Base-by-base conservation (phyloP, 2,329 filamentous ascomycete species). In the Aureobasidium subglaciale region DNA sequence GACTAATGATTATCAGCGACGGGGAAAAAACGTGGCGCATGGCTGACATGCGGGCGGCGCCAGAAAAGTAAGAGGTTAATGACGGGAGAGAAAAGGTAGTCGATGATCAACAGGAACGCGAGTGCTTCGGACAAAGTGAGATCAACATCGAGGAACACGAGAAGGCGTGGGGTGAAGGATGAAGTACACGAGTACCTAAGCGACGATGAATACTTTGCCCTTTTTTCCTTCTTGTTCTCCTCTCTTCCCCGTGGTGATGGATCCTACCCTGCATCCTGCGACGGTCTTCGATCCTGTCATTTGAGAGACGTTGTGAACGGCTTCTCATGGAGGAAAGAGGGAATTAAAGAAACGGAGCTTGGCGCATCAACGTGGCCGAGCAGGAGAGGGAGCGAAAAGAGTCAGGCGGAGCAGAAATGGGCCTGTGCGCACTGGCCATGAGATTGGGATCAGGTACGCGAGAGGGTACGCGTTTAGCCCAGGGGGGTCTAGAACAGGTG, bases 121-220 rank as follows among this genome's bases (percentile, higher is more conserved):
- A 50, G 35, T 35, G 48, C 48, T 41, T 40, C 48, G 48, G 30
- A 41, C 34, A 52, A 52, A 40, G 48, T 41, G 35, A 52, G 48
- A 52, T 52, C 48, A 35, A 30, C 48, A 27, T 5, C 48, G 48
- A 40, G 35, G 16, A 20, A 52, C 35, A 52, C 35, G 35, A 41
- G 18, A 25, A 32, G 35, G 48, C 35, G 48, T 30, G 48, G 48
- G 45, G 34, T 22, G 29, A 15, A 25, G n/a, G 22, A 24, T 25
- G 18, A 6, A 37, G 46, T 37, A 15, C 10, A 18, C 11, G 32
- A n/a, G n/a, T n/a, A n/a, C n/a, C n/a, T 7, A 38, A 50, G 46
- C 46, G 32, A 50, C 25, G 35, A 30, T 2, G 22, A 16, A 4
- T 45, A 37, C 15, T 27, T 38, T 38, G 27, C 20, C n/a, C 18